Conservation (phyloP, 352 stramenopile genomes). For the Phytophthora cactorum region DNA sequence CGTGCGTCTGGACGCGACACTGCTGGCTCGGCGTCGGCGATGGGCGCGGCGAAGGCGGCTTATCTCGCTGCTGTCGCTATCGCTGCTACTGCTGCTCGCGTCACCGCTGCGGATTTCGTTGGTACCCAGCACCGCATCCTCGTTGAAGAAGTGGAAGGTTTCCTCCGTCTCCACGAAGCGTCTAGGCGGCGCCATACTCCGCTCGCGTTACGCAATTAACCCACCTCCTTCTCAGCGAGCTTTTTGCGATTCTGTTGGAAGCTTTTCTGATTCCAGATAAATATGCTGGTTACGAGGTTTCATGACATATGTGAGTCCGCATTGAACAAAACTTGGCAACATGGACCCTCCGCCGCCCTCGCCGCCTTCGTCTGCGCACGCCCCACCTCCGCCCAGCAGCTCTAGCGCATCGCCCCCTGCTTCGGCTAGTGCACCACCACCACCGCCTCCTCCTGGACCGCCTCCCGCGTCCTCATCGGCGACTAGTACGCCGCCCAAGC, state of each 20-base stretch:
- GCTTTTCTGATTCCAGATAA: conserved; percentile 7
- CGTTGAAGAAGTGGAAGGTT: conserved; percentile 75
- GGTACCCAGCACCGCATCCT: conserved; percentile 60
- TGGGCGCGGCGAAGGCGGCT: conserved; percentile 17
- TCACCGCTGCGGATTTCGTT: conserved; percentile 60
- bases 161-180: conserved; percentile 63
- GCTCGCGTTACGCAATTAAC: conserved; percentile 1
- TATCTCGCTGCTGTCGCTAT: conserved; percentile 22
- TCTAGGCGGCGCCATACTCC: conserved; percentile 5
- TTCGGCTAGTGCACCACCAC: conserved; percentile 27
- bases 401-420: neutral
- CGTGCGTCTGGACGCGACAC: conserved; percentile 31
- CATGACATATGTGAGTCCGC: conserved; percentile 5
- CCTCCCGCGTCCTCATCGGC: conserved; percentile 37
- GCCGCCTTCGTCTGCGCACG: conserved; percentile 11
- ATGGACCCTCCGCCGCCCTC: conserved; percentile 36
- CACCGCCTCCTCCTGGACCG: conserved; percentile 46
- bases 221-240: neutral
- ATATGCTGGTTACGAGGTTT: conserved; percentile 2
- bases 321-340: conserved; percentile 5
- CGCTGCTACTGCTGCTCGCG: conserved; percentile 24
- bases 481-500: conserved; percentile 9
- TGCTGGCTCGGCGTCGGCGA: conserved; percentile 28
- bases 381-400: neutral
- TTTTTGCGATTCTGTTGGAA: conserved; percentile 1